Conservation (phyloP, 169 alveolate genomes). For the Cryptosporidium viatorum region DNA sequence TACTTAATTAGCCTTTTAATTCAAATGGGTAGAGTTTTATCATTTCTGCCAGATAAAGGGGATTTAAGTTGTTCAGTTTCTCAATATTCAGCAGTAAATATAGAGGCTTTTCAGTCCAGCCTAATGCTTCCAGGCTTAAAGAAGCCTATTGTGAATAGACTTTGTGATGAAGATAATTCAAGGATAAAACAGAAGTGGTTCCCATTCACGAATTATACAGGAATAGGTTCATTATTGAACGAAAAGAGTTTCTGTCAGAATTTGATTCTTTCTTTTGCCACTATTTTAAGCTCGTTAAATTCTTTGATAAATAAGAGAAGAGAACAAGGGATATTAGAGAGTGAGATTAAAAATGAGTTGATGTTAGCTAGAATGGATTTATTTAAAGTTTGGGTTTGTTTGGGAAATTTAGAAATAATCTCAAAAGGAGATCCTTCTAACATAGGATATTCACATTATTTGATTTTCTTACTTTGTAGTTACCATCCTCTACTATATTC, state of each 20-base stretch:
- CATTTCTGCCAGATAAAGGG: background rate
- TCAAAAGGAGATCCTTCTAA: background rate
- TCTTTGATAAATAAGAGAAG: background rate
- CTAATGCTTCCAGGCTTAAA: constrained; percentile 20
- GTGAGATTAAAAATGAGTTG: background rate
- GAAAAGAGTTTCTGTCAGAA: background rate
- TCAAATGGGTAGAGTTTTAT: constrained; percentile 22
- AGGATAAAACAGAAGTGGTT: background rate
- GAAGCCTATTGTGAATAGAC: background rate
- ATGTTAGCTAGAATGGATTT: constrained; percentile 2
- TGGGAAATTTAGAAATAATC: background rate
- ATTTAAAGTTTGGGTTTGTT: constrained; percentile 16
- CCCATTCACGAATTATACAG: background rate
- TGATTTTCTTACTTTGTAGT: constrained; percentile 29
- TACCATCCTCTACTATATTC: constrained; percentile 47
- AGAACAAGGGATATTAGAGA: background rate
- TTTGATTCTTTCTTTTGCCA: constrained; percentile 22
- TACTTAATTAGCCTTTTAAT: constrained; percentile 25
- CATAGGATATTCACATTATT: constrained; percentile 6
- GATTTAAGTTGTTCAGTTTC: background rate
- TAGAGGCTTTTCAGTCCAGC: constrained; percentile 36
- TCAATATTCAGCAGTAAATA: constrained; percentile 29
- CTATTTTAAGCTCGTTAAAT: constrained; percentile 25
- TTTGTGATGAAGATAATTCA: background rate
- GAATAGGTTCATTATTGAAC: background rate